Evolutionary conservation across 257 asterid species (phyloP), one percentile per base, ranked within the genome.

Genomic region (Solanum tarijense): DNA sequence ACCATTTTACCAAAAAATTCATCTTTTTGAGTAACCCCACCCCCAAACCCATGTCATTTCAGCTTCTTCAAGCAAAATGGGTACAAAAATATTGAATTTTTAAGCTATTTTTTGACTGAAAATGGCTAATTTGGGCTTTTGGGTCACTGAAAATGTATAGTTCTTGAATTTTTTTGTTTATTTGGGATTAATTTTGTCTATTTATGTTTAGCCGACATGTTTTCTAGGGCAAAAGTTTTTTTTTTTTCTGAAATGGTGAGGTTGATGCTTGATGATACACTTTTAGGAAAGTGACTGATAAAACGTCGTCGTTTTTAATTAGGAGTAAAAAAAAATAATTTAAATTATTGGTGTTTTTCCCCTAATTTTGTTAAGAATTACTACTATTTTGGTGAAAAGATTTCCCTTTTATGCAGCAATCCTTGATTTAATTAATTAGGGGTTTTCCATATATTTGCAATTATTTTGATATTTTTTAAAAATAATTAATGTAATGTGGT

Each of bases 271-370:
- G n/a, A 2, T 18, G n/a, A 55, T 55, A 55, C 34, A 48, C 43
- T 69, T 66, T 66, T 82, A 14, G 25, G 83, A 35, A 31, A 79
- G 41, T 1, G 27, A 41, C 14, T 23, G 5, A 72, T 14, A 13
- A 87, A 87, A 91, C 93, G 92, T 9, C 39, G 91, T 88, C 96
- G 91, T 90, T 58, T 88, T 83, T 14, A 16, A 8, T 27, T 27
- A 79, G 85, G 66, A 13, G 27, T 6, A 27, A 82, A 27, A 38
- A 13, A 5, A 1, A 14, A 3, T 39, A 18, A 5, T n/a, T 6
- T 13, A 3, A 52, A 43, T 48, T 34, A 20, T 84, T 12, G 14
- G 27, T 41, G 29, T 29, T 10, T 75, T 55, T 84, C 38, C 60
- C 78, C 85, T 79, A 20, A 55, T 72, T 89, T 87, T 86, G 81